Base-by-base conservation (phyloP, 2,329 filamentous ascomycete genomes). In the Venturia asperata region DNA sequence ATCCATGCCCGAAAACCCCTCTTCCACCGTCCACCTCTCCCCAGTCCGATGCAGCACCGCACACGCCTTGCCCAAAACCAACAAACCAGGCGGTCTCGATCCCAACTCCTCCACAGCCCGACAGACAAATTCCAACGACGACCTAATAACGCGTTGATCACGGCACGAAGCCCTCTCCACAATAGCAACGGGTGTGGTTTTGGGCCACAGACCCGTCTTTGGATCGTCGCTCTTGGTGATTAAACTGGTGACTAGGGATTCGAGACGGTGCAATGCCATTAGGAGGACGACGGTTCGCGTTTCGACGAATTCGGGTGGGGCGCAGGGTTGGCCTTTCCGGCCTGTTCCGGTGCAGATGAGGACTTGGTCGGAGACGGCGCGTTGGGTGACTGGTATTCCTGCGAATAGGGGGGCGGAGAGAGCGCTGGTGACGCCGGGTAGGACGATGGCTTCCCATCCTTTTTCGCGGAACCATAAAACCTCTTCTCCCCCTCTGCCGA, bases 261-360 rank as follows among this genome's bases (percentile, higher is more conserved):
- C 79, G 19, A 99, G 86, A 63, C 94, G 85, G 77, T 99, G 94
- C 68, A 99, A 78, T 4, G 91, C 91, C 94, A 99, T 99, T 61
- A 99, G 79, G 69, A 97, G 96, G 4, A 99, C 90, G 0, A 94
- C 90, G 0, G 94, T 97, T 66, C 92, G 84, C 10, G 84, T 88
- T 1, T 82, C 74, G 0, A 92, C 85, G 74, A 87, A 96, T 68
- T 87, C 87, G 0, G 94, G 94, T 42, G 92, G 91, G n/a, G 85
- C 80, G 0, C 92, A 92, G 0, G 91, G 81, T 64, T 85, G 88
- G 15, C 94, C 94, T 77, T 96, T 95, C 71, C 94, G 86, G 0
- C 94, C 94, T 0, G 94, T 99, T 0, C 94, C 94, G 0, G 94
- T 99, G 77, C 94, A 97, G n/a, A 99, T 84, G 34, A 99, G 82